Evolutionary conservation across 169 alveolate species (phyloP).

Genomic region (Amoebophrya sp.): DNA sequence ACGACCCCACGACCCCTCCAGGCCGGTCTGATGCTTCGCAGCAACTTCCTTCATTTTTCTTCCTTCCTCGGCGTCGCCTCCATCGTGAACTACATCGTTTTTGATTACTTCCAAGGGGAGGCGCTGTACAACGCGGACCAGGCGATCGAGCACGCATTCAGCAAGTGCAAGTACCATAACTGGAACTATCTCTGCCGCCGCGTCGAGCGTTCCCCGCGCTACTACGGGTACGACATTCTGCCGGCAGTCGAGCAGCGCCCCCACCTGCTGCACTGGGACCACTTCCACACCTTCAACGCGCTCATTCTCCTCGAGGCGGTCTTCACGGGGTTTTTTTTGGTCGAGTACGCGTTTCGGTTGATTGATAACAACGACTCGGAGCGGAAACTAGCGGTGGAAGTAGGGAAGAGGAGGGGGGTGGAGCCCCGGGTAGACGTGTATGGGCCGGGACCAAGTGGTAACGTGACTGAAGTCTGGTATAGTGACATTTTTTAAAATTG

Average conservation of each 20-base stretch:
- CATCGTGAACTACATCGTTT: not conserved
- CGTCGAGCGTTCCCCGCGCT: not conserved
- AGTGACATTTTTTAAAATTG: too few species aligned
- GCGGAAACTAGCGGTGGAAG: too few species aligned
- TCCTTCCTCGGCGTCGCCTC: not conserved
- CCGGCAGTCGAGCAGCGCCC: too few species aligned
- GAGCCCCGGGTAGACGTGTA: too few species aligned
- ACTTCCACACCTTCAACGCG: not conserved
- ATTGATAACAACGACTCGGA: not conserved
- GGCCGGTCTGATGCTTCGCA: too few species aligned
- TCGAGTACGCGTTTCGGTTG: not conserved
- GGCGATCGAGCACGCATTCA: not conserved
- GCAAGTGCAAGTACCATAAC: not conserved
- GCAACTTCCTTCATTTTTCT: not conserved
- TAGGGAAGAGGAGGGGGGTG: too few species aligned
- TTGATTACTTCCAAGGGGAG: not conserved
- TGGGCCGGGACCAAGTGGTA: too few species aligned
- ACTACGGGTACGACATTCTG: not conserved
- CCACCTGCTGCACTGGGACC: not conserved
- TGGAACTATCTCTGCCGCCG: not conserved
- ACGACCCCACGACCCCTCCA: too few species aligned
- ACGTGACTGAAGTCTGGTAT: too few species aligned
- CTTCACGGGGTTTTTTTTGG: not conserved
- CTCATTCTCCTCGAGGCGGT: not conserved
- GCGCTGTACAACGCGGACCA: not conserved